phyloP scores from a whole-genome alignment of 2,329 filamentous ascomycete genomes.

The Rugonectria rugulosa region DNA sequence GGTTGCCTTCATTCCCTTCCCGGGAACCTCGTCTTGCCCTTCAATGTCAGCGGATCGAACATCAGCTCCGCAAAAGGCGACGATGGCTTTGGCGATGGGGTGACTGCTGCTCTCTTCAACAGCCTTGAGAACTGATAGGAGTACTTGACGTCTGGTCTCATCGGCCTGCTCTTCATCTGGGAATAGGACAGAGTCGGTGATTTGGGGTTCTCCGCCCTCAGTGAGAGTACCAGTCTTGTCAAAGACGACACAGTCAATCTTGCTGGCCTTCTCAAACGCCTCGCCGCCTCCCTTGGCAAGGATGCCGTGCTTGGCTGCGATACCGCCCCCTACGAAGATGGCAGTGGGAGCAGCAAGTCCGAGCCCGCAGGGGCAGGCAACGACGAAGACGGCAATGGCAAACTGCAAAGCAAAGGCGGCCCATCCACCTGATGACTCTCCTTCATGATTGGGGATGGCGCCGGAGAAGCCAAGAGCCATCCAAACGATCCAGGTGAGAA shows the following conservation, averaged over 20 bases:
- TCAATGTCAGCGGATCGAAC: conserved; percentile 45
- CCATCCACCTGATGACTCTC: conserved; percentile 69
- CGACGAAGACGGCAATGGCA: conserved; percentile 85
- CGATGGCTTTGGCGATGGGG: conserved; percentile 75
- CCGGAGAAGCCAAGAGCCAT: conserved; percentile 68
- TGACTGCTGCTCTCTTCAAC: conserved; percentile 78
- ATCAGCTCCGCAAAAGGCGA: conserved; percentile 62
- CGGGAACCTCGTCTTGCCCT: conserved; percentile 71
- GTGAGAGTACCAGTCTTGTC: conserved; percentile 91
- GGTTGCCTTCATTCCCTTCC: conserved; percentile 71
- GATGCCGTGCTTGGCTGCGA: conserved; percentile 82
- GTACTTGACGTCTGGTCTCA: conserved; percentile 34
- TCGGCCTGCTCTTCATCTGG: conserved; percentile 35
- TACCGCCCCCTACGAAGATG: conserved; percentile 81
- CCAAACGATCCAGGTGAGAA: conserved; percentile 77
- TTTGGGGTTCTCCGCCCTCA: conserved; percentile 72
- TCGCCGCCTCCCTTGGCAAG: conserved; percentile 85
- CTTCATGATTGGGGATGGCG: conserved; percentile 62
- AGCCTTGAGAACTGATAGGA: conserved; percentile 64
- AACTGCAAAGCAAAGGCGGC: conserved; percentile 80
- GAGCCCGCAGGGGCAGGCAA: conserved; percentile 85
- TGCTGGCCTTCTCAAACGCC: conserved; percentile 84
- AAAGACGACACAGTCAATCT: conserved; percentile 80
- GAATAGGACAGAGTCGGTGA: conserved; percentile 63
- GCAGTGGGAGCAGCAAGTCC: conserved; percentile 87